These are phyloP conservation scores for Anthracocystis walkeri DNA, from an alignment of 1,284 basidiomycete genomes.

Conservation along the genomic window DNA sequence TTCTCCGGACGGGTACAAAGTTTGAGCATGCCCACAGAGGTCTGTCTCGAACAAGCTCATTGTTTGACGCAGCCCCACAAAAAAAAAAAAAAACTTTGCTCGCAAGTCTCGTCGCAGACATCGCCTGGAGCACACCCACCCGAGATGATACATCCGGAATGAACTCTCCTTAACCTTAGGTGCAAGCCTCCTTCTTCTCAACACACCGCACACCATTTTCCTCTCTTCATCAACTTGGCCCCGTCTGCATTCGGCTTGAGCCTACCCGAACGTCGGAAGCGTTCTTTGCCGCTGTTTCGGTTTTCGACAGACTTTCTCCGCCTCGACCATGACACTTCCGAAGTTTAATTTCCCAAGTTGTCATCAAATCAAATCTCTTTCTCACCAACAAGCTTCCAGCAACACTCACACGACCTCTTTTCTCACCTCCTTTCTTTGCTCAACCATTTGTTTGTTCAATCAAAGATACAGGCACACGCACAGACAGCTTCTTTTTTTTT, in stretches of 20 bases:
- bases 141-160: conserved; percentile 32
- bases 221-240: no score
- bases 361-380: neutral
- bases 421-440: neutral
- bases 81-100: neutral
- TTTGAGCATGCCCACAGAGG: conserved; percentile 13
- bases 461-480: conserved; percentile 26
- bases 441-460: conserved; percentile 14
- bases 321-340: conserved; percentile 7
- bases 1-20: conserved; percentile 8
- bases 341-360: neutral
- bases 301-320: neutral
- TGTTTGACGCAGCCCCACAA: conserved; percentile 25
- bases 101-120: conserved; percentile 12
- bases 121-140: conserved; percentile 17
- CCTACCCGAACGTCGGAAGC: conserved; percentile 20
- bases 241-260: conserved; percentile 11
- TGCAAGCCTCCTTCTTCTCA: neutral
- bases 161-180: neutral
- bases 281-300: conserved; percentile 9
- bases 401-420: neutral
- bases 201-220: no score
- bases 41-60: neutral
- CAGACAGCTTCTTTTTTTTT: neutral
- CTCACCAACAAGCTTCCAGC: neutral